Conservation (phyloP, 148 eudicot genomes). For the Nyssa sinensis region DNA sequence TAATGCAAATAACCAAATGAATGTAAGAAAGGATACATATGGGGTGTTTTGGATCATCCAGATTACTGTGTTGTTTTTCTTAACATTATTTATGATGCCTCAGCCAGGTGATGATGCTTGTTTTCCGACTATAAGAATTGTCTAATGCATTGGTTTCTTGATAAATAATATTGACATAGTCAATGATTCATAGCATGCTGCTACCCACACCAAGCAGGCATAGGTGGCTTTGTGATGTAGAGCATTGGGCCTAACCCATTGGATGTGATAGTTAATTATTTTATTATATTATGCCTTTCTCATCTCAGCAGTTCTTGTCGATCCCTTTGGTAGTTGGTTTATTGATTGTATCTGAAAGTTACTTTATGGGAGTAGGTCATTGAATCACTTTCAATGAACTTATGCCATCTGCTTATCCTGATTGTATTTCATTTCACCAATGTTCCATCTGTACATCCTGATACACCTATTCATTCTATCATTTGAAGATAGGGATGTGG, state of each 20-base stretch:
- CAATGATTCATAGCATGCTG: not conserved
- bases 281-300: not conserved
- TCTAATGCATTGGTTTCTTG: not conserved
- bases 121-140: not conserved
- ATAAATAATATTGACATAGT: no score
- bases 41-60: not conserved
- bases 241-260: not conserved
- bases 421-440: not conserved
- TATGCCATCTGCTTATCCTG: no score
- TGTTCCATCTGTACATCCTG: not conserved
- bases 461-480: not conserved
- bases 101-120: not conserved
- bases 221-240: not conserved
- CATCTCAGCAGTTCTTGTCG: not conserved
- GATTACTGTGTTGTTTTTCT: not conserved
- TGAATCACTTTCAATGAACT: not conserved
- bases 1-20: not conserved
- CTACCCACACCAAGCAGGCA: not conserved
- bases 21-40: not conserved
- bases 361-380: not conserved
- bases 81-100: not conserved
- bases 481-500: not conserved
- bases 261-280: not conserved
- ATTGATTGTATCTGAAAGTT: not conserved
- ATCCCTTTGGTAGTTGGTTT: not conserved